Conservation (phyloP, 345 rosid genomes). For the Sonneratia alba region DNA sequence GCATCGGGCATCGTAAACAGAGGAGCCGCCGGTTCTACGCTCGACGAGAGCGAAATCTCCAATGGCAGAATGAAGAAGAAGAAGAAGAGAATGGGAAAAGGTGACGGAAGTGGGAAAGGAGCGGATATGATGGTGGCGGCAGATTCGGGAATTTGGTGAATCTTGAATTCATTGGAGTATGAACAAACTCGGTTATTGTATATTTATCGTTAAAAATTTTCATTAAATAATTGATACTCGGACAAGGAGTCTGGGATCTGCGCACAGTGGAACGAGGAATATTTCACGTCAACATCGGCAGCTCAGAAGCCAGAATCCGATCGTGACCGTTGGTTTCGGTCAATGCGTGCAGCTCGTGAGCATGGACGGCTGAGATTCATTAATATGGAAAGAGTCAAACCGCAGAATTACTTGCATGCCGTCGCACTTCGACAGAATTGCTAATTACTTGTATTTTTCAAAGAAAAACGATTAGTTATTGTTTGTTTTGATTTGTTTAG, state of each 20-base stretch:
- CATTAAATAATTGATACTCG: too few relatives aligned
- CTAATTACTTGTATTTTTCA: background rate
- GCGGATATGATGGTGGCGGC: background rate
- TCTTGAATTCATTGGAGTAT: background rate
- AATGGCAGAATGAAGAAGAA: too few relatives aligned
- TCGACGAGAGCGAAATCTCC: too few relatives aligned
- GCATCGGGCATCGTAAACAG: too few relatives aligned
- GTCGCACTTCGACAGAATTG: background rate
- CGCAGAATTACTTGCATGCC: background rate
- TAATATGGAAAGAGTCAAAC: background rate
- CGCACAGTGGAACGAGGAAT: background rate
- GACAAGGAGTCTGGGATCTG: background rate
- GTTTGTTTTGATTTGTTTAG: too few relatives aligned
- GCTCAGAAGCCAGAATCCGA: background rate
- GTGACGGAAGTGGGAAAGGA: background rate
- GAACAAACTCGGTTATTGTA: background rate
- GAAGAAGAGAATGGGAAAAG: background rate
- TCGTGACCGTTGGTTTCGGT: background rate
- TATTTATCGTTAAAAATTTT: too few relatives aligned
- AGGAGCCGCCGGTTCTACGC: too few relatives aligned
- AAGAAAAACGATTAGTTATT: too few relatives aligned
- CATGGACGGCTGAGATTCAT: background rate
- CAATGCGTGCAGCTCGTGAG: background rate
- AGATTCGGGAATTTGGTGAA: background rate
- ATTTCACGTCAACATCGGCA: background rate